Conservation (phyloP, 1,139 yeast genomes). For the Yamadazyma buinensis region DNA sequence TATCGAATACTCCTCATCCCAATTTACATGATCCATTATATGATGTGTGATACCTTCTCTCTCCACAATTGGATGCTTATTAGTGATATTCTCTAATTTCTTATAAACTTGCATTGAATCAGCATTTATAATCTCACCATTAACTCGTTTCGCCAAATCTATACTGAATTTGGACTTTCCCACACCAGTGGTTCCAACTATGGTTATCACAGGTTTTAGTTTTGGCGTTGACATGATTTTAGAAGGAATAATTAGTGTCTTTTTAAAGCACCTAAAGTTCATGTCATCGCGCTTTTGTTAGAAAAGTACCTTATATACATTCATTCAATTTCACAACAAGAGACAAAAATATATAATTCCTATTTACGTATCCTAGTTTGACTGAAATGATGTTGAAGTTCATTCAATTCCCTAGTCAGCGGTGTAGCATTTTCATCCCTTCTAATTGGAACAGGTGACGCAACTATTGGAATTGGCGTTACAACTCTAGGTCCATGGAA, state of each 20-base stretch:
- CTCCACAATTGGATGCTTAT: constrained; percentile 83
- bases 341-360: too few relatives aligned
- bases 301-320: too few relatives aligned
- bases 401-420: constrained; percentile 11
- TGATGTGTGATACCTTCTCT: constrained; percentile 76
- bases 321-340: too few relatives aligned
- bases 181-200: constrained; percentile 98
- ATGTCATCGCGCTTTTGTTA: too few relatives aligned
- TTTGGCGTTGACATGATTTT: too few relatives aligned
- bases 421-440: constrained; percentile 8
- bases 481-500: constrained; percentile 8
- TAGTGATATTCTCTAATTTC: constrained; percentile 73
- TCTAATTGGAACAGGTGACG: constrained; percentile 10
- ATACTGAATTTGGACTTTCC: constrained; percentile 87
- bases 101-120: constrained; percentile 96
- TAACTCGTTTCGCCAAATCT: constrained; percentile 69
- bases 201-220: constrained; percentile 47
- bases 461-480: constrained; percentile 15
- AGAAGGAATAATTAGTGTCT: too few relatives aligned
- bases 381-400: constrained; percentile 12
- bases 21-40: constrained; percentile 75
- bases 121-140: constrained; percentile 92
- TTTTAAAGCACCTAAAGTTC: too few relatives aligned
- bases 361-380: constrained; percentile 8
- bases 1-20: constrained; percentile 83